Evolutionary conservation across 352 stramenopile species (phyloP).

Genomic region (Phytophthora pisi): DNA sequence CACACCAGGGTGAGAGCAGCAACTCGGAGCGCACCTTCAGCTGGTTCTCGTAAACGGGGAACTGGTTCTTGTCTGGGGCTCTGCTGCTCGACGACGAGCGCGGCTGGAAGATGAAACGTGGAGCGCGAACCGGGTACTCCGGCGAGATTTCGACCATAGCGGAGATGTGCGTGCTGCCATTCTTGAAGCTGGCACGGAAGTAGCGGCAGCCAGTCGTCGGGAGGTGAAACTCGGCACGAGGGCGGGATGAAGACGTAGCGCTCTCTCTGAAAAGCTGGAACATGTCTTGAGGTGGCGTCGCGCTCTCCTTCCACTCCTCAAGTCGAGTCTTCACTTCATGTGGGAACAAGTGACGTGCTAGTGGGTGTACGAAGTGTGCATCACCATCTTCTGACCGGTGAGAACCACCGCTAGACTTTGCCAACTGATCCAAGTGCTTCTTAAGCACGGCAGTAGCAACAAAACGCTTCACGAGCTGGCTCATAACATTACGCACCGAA

Average conservation of each 20-base stretch:
- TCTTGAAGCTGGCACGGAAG: constrained; percentile 56
- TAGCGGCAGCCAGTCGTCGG: constrained; percentile 50
- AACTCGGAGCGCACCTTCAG: constrained; percentile 59
- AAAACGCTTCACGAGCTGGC: constrained; percentile 64
- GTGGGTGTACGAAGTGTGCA: constrained; percentile 37
- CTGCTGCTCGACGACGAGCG: constrained; percentile 33
- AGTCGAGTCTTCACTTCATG: constrained; percentile 54
- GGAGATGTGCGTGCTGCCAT: constrained; percentile 46
- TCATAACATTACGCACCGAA: constrained; percentile 72
- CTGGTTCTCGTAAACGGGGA: constrained; percentile 55
- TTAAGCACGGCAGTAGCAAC: constrained; percentile 47
- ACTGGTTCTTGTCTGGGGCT: constrained; percentile 40
- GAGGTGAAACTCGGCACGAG: constrained; percentile 32
- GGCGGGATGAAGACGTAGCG: constrained; percentile 14
- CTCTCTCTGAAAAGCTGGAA: constrained; percentile 53
- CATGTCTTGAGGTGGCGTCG: constrained; percentile 37
- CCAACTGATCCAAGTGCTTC: constrained; percentile 51
- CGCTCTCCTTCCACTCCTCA: constrained; percentile 55
- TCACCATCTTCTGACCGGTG: constrained; percentile 18
- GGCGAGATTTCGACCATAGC: constrained; percentile 65
- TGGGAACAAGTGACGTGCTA: constrained; percentile 50
- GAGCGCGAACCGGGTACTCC: constrained; percentile 68
- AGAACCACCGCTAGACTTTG: constrained; percentile 25
- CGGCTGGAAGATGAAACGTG: constrained; percentile 68
- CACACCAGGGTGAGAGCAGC: not conserved